Evolutionary conservation across 805 yeast genomes (phyloP), one percentile per base, ranked within the genome.

Genomic region (Yamadazyma olivae): DNA sequence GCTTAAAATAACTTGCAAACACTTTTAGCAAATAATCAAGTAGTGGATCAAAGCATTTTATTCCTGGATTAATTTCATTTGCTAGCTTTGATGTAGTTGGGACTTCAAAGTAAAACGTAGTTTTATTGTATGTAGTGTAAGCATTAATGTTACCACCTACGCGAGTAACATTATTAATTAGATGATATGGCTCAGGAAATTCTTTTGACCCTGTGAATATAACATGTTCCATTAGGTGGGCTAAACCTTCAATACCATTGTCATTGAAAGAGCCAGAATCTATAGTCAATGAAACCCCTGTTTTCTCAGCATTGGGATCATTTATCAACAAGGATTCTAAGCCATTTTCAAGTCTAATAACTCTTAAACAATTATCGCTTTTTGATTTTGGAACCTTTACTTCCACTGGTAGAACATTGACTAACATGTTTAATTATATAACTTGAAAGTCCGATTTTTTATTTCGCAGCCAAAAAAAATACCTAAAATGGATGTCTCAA

Each of bases 201-300:
- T 67, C 58, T 46, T 71, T 76, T 0, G 84, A 75, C 3, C 82
- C 84, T 37, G 50, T 44, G 44, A 53, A 64, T 17, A 55, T 36
- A 41, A 53, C 30, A 39, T 51, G 56, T 39, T 57, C 56, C 41
- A 56, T 40, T 38, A 54, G 34, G 62, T 91, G 99, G 0, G 98
- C 98, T 24, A 91, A 53, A 0, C 99, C 99, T 0, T 79, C 79
- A 1, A 83, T 47, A 4, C 70, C 71, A 5, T 61, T 65, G 46
- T 91, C 97, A 31, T 79, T 70, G 50, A 79, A 81, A 2, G 95
- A 80, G 6, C 99, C 99, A 0, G 86, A 67, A 3, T 81, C 81
- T 2, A 89, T 87, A 25, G 86, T 75, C 5, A 91, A 49, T 1
- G 95, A 79, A 14, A 85, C 81, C 0, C 93, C 73, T 3, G 84